Evolutionary conservation across 345 rosid genomes (phyloP).

Genomic region (Rhodamnia argentea): DNA sequence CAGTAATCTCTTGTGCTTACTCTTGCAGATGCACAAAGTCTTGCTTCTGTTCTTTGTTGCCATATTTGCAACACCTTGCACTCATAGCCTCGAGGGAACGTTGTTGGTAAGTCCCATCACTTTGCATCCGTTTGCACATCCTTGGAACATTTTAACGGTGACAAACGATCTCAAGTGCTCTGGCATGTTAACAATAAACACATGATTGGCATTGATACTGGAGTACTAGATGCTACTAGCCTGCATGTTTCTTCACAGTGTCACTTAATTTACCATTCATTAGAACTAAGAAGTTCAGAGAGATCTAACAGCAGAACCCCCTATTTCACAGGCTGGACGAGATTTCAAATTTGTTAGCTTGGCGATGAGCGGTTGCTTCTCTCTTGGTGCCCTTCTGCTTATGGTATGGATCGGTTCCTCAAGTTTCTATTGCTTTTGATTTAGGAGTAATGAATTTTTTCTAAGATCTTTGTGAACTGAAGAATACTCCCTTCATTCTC

Average conservation of each 20-base stretch:
- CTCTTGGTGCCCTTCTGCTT: constrained; percentile 41
- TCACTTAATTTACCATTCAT: background rate
- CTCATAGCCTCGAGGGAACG: constrained; percentile 44
- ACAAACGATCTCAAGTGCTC: background rate
- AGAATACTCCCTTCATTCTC: background rate
- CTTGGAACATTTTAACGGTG: background rate
- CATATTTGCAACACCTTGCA: constrained; percentile 31
- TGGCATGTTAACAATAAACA: background rate
- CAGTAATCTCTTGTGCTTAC: background rate
- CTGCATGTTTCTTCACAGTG: background rate
- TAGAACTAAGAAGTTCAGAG: background rate
- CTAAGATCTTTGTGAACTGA: background rate
- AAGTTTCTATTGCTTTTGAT: background rate
- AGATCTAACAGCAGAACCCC: background rate
- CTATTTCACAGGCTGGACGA: constrained; percentile 68
- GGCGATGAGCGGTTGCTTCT: constrained; percentile 71
- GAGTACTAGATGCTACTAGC: background rate
- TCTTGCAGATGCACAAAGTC: constrained; percentile 38
- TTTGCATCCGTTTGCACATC: background rate
- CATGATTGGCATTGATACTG: background rate
- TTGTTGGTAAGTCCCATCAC: constrained; percentile 25
- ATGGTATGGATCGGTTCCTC: constrained; percentile 29
- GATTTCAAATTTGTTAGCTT: constrained; percentile 76
- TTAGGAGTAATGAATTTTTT: background rate
- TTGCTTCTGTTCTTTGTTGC: constrained; percentile 29